Conservation (phyloP, 225 moss, liverwort and hornwort genomes). For the Thuidium tamariscinum region DNA sequence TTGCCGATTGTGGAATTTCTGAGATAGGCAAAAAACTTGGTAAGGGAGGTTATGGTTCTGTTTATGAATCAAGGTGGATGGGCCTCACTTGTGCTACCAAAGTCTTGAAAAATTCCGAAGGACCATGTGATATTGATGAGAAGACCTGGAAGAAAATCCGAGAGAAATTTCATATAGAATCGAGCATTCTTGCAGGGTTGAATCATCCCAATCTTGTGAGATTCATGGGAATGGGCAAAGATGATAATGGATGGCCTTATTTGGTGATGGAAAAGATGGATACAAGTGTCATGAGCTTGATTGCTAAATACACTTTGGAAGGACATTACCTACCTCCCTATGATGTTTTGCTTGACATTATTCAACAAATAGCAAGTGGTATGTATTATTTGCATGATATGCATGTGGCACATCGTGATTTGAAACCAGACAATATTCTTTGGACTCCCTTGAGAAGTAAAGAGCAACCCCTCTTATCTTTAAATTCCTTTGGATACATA, state of each 20-base stretch:
- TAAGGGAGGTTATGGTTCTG: background rate
- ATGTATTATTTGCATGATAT: background rate
- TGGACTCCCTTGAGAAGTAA: background rate
- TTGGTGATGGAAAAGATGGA: background rate
- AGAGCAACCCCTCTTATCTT: background rate
- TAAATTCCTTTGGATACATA: background rate
- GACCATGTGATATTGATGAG: background rate
- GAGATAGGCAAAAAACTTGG: background rate
- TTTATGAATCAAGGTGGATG: background rate
- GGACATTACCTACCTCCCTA: background rate
- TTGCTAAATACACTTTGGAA: rapidly evolving
- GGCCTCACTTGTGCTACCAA: background rate
- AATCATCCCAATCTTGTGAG: background rate
- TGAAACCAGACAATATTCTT: background rate
- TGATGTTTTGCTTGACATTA: background rate
- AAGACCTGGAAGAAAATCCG: too few species aligned
- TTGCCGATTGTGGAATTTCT: background rate
- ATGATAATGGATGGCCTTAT: background rate
- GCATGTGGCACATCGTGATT: background rate
- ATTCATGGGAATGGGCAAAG: background rate
- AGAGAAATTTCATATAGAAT: background rate
- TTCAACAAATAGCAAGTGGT: background rate
- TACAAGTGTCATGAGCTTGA: background rate
- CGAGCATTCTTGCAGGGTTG: background rate
- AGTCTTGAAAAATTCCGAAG: background rate